Base-by-base conservation (phyloP, 495 filamentous ascomycete genomes). In the Aspergillus wentii region DNA sequence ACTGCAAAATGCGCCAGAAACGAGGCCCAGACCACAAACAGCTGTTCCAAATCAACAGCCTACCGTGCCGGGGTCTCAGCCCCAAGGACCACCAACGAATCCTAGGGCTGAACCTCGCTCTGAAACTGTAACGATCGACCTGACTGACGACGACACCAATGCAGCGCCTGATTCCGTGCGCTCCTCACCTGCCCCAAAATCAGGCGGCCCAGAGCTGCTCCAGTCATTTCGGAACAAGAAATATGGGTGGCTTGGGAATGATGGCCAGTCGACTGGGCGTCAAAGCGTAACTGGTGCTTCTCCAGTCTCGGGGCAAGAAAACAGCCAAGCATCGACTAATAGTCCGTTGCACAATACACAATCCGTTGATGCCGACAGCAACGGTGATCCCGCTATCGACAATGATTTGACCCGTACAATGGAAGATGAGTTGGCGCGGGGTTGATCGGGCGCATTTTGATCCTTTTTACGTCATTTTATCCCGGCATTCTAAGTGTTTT, bases 371-470 rank as follows among this genome's bases (percentile, higher is more conserved):
- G 11, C 22, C 22, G 11, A 29, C 26, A n/a, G 26, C 30, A 32
- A 32, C 17, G 13, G 6, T 14, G 16, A 33, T 17, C n/a, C n/a
- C n/a, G n/a, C n/a, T n/a, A n/a, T n/a, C n/a, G 41, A 51, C 32
- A 52, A 56, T 16, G 56, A 56, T 21, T 29, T 59, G 18, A 44
- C 42, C 17, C 49, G 44, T 35, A 19, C 32, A 29, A 49, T 59
- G 49, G 56, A 59, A 31, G 44, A 44, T 35, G 56, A 59, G 35
- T 15, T 56, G 17, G 43, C 49, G n/a, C n/a, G n/a, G n/a, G n/a
- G n/a, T n/a, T n/a, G n/a, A n/a, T n/a, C n/a, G n/a, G n/a, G n/a
- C n/a, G n/a, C n/a, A n/a, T n/a, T n/a, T n/a, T n/a, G n/a, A n/a
- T n/a, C n/a, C n/a, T n/a, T n/a, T n/a, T n/a, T n/a, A n/a, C n/a